Percentiles rank a stretch among this genome's conserved stretches.
These are phyloP conservation scores for Fomitopsis palustris DNA, from an alignment of 1,284 basidiomycete genomes.

Conservation along the genomic window DNA sequence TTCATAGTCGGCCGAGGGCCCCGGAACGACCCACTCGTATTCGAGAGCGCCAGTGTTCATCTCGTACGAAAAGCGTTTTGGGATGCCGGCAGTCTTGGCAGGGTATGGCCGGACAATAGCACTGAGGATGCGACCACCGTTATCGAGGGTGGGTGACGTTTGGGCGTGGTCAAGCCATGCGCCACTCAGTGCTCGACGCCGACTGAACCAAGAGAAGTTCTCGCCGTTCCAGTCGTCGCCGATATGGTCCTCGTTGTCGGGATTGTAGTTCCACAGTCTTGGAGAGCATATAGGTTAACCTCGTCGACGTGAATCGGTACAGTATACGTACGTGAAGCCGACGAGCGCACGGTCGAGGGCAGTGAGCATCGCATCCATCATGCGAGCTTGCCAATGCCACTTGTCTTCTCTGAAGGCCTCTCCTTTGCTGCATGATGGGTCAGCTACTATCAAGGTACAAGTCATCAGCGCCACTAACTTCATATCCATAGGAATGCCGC, in stretches of 20 bases:
- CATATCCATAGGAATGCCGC: slow-evolving; percentile 92
- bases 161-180: slow-evolving; percentile 54
- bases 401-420: slow-evolving; percentile 72
- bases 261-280: slow-evolving; percentile 95
- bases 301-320: not conserved
- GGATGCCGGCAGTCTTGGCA: slow-evolving; percentile 75
- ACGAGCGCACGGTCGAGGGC: slow-evolving; percentile 71
- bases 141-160: slow-evolving; percentile 63
- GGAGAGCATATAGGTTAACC: not conserved
- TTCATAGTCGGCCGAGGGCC: slow-evolving; percentile 2
- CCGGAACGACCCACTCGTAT: slow-evolving; percentile 57
- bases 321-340: slow-evolving; percentile 72
- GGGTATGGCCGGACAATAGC: slow-evolving; percentile 79
- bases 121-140: slow-evolving; percentile 76
- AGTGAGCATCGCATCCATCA: slow-evolving; percentile 88
- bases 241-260: slow-evolving; percentile 70
- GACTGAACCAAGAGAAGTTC: slow-evolving; percentile 92
- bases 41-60: slow-evolving; percentile 61
- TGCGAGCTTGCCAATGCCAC: slow-evolving; percentile 77
- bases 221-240: slow-evolving; percentile 97
- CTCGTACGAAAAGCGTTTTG: slow-evolving; percentile 66
- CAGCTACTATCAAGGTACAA: not conserved
- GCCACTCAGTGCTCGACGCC: slow-evolving; percentile 48
- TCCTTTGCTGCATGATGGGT: slow-evolving; percentile 46
- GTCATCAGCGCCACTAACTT: slow-evolving; percentile 55